Base-by-base conservation (phyloP, 495 filamentous ascomycete species). In the Pyronema omphalodes region DNA sequence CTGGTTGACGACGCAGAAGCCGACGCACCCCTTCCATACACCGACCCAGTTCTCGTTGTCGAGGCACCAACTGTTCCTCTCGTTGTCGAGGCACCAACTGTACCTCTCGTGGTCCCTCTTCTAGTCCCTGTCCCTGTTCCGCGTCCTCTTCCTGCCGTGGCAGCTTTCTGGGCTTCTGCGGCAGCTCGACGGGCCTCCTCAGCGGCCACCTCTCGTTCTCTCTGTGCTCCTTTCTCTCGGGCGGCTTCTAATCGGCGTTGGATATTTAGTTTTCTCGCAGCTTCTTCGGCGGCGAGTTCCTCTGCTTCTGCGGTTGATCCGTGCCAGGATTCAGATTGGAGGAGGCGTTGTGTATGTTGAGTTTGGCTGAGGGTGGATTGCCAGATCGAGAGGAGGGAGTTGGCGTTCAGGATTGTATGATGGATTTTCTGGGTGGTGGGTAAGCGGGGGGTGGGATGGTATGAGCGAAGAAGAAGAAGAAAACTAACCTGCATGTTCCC, bases 281-380 rank as follows among this genome's bases (percentile, higher is more conserved):
- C 62, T 5, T 76, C 75, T 62, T 95, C 91, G 53, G 78, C 80
- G 64, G 96, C 88, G 40, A 83, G 74, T 46, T 94, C 85, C 44
- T 76, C 73, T 5, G 93, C 69, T 70, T 98, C 91, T 65, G 86
- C 77, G 6, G 74, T 83, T 7, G 87, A 83, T 47, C 91, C 91
- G 57, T 91, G 80, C 91, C 91, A 98, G 47, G 79, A 71, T 1
- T 84, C 83, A 58, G 89, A 84, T 37, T 95, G 76, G 29, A 98
- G 82, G 44, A 96, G 70, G 3, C 91, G 80, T 63, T 96, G 88
- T 62, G 93, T 96, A 67, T 98, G 88, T 68, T 98, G 91, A 0
- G 91, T 95, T 65, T 95, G 91, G 18, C 84, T 88, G 4, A 98
- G 76, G 57, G 96, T 95, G 53, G 87, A 80, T 43, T 87, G 93